Base-by-base conservation (phyloP, 192 early-diverging fungal species). In the Coemansia sp. region DNA sequence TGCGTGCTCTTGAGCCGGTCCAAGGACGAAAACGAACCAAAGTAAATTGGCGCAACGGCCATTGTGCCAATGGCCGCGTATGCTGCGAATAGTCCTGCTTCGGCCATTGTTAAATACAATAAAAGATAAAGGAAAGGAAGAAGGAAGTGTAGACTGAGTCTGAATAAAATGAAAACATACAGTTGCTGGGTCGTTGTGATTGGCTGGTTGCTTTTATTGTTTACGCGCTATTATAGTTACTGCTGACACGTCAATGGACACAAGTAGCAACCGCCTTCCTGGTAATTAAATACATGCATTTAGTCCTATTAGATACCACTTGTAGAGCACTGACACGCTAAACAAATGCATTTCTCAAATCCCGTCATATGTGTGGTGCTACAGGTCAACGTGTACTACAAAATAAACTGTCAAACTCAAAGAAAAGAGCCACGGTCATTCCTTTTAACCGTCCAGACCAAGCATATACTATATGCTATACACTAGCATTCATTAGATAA, bases 1-100 rank as follows among this genome's bases (percentile, higher is more conserved):
- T 64, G 64, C 49, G 76, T 72, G 57, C 75, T 73, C 59, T 84
- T 81, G 48, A 85, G 80, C 59, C 81, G 76, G 67, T 85, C 81
- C 62, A 93, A 71, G n/a, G 88, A 82, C 31, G 83, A 86, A 56
- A 83, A 84, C 10, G 94, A 90, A 17, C 95, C 95, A 71, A 82
- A 81, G 80, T 92, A 92, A 62, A 98, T 96, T 15, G 94, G 93
- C 25, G 84, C 70, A 11, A 93, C 76, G 7, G 95, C 95, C 91
- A 98, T 93, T 10, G 86, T 70, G 40, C 87, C 78, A 46, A 98
- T 74, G 17, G 92, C 93, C 37, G 82, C 84, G 66, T 98, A 98
- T n/a, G 95, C 94, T 40, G 89, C 58, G 17, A 87, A 59, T 11
- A 79, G 52, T 18, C 70, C 76, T 8, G 68, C 51, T 21, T 67